Conservation (phyloP, 1,139 yeast genomes). For the Spathaspora sp. region DNA sequence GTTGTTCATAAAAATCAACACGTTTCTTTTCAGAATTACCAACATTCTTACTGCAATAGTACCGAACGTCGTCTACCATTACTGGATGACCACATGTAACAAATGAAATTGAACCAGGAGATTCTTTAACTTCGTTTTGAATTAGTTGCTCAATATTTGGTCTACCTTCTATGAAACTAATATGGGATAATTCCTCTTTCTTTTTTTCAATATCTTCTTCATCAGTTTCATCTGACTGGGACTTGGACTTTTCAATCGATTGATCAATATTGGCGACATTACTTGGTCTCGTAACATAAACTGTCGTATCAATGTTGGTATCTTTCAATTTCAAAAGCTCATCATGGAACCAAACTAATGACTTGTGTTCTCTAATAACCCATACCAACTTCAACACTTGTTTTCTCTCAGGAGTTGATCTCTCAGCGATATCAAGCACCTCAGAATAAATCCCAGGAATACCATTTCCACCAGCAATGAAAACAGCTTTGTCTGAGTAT, state of each 20-base stretch:
- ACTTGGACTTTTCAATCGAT: not conserved
- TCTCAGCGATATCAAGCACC: slow-evolving; percentile 30
- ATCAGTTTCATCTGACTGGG: slow-evolving; percentile 1
- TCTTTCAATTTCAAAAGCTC: slow-evolving; percentile 27
- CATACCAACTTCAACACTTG: slow-evolving; percentile 27
- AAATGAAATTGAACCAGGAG: slow-evolving; percentile 39
- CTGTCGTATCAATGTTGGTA: slow-evolving; percentile 26
- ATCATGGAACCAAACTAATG: slow-evolving; percentile 35
- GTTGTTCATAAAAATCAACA: slow-evolving; percentile 38
- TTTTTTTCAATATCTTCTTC: not conserved
- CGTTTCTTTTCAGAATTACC: slow-evolving; percentile 26
- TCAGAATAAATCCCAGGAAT: slow-evolving; percentile 46
- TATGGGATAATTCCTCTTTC: slow-evolving; percentile 22
- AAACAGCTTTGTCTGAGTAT: slow-evolving; percentile 32
- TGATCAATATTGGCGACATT: not conserved
- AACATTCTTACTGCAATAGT: slow-evolving; percentile 29
- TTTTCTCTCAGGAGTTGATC: slow-evolving; percentile 19
- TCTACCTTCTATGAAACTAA: slow-evolving; percentile 34
- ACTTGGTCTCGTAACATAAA: slow-evolving; percentile 27
- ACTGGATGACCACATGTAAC: slow-evolving; percentile 54
- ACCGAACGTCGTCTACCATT: slow-evolving; percentile 52
- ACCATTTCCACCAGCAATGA: slow-evolving; percentile 44
- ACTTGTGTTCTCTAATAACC: slow-evolving; percentile 35
- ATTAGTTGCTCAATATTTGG: slow-evolving; percentile 31
- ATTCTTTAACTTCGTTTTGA: slow-evolving; percentile 24